Base-by-base conservation (phyloP, 2,329 filamentous ascomycete genomes). In the Clonostachys sp. region DNA sequence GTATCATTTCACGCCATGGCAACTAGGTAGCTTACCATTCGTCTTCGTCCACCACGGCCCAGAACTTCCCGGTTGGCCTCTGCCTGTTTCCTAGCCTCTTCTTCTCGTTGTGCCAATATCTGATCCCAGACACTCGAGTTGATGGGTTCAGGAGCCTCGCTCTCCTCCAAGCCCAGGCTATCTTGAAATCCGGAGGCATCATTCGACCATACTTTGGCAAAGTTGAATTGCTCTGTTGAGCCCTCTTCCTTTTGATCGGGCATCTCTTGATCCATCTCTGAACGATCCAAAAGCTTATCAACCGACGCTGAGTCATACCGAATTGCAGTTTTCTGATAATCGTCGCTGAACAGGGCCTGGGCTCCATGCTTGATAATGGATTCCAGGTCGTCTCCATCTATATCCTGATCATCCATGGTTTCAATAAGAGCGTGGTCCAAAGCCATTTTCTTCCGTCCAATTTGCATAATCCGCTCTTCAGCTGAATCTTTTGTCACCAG, bases 391-490 rank as follows among this genome's bases (percentile, higher is more conserved):
- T 87, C 77, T 8, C 84, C 83, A 9, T 81, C 83, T 36, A 92
- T 81, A 42, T 94, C 87, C n/a, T 91, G 85, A 3, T 83, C 81
- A 48, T 91, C 89, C 81, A 99, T 90, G 46, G 83, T 86, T 62
- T 97, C 91, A 50, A 99, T 96, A 17, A 99, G 78, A 2, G 94
- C 88, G 64, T 97, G 91, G 57, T 99, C 94, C 1, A 99, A 78
- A 0, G 90, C 90, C 83, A 99, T 90, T 70, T 99, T 99, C 67
- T 89, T 95, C 57, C 90, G 87, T 6, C 94, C 94, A 56, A 95
- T 90, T 63, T 96, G 89, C 74, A 97, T 87, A 47, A 99, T 97
- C 61, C 92, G 91, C 67, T 99, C 94, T 63, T 99, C 94, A 0
- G 87, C 90, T 30, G 86, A 92, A 39, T 86, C 81, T 50, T 91